phyloP scores from a whole-genome alignment of 345 rosid species.

The Salix viminalis region DNA sequence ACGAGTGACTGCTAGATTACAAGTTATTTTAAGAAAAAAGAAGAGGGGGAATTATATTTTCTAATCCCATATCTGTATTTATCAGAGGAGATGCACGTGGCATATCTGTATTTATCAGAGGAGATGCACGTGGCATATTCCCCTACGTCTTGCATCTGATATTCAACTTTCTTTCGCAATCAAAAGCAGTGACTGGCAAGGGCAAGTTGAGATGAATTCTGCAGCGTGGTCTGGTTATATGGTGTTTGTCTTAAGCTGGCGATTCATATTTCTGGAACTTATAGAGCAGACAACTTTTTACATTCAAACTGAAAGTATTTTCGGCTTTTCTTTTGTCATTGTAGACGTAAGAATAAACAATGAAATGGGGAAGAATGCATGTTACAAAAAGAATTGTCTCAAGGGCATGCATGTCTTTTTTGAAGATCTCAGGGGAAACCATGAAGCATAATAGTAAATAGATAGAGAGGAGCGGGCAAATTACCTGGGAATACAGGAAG shows the following conservation, averaged over 20 bases:
- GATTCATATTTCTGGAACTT: not conserved
- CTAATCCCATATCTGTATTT: not conserved
- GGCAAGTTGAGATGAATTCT: not conserved
- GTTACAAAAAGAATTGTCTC: not conserved
- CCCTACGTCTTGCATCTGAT: not conserved
- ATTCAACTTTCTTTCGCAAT: not conserved
- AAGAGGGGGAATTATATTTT: not conserved
- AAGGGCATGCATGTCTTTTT: not conserved
- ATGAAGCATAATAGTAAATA: not conserved
- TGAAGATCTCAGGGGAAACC: not conserved
- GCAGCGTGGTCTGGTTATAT: not conserved
- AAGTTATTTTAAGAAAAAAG: not conserved
- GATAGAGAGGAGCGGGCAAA: not conserved
- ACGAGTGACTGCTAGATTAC: not conserved
- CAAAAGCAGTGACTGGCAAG: not conserved
- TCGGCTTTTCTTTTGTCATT: not conserved
- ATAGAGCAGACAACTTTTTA: not conserved
- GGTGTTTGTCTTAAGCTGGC: not conserved
- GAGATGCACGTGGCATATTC: not conserved
- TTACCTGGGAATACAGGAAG: conserved; percentile 98
- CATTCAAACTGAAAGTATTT: not conserved
- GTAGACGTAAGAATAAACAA: not conserved
- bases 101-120: not conserved
- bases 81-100: not conserved
- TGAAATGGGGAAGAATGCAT: not conserved